Conservation (phyloP, 129 eudicot genomes). For the Deinandra increscens region DNA sequence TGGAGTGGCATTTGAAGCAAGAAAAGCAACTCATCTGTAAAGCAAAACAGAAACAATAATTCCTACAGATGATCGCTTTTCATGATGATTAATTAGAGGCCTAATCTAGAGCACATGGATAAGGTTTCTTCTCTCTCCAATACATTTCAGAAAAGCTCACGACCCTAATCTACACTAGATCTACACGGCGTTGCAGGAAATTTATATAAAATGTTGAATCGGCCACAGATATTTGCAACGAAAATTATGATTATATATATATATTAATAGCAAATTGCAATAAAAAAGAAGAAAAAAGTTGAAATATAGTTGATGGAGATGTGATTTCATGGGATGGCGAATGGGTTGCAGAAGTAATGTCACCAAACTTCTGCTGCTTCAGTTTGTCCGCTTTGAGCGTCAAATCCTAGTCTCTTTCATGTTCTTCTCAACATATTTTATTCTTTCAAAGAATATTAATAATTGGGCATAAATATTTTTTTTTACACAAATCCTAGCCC, state of each 20-base stretch:
- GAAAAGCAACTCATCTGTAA: constrained; percentile 34
- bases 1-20: constrained; percentile 24
- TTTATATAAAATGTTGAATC: not conserved
- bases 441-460: too few species aligned
- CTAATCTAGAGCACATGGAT: not conserved
- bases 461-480: too few species aligned
- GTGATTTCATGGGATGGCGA: constrained; percentile 4
- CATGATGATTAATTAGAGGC: not conserved
- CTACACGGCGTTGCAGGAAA: constrained; percentile 6
- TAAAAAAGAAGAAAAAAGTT: constrained; percentile 2
- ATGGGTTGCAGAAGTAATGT: constrained; percentile 14
- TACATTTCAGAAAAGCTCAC: not conserved
- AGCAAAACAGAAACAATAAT: not conserved
- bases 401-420: constrained; percentile 7
- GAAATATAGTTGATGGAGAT: constrained; percentile 17
- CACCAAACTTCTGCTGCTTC: not conserved
- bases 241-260: not conserved
- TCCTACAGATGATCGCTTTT: not conserved
- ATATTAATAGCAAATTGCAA: not conserved
- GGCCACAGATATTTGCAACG: not conserved
- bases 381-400: constrained; percentile 27
- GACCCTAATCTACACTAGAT: constrained; percentile 18
- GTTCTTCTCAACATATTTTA: not conserved
- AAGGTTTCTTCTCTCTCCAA: constrained; percentile 17
- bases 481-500: too few species aligned